These are phyloP conservation scores for Leptographium flavum DNA, from an alignment of 2,329 filamentous ascomycete genomes.

Conservation along the genomic window DNA sequence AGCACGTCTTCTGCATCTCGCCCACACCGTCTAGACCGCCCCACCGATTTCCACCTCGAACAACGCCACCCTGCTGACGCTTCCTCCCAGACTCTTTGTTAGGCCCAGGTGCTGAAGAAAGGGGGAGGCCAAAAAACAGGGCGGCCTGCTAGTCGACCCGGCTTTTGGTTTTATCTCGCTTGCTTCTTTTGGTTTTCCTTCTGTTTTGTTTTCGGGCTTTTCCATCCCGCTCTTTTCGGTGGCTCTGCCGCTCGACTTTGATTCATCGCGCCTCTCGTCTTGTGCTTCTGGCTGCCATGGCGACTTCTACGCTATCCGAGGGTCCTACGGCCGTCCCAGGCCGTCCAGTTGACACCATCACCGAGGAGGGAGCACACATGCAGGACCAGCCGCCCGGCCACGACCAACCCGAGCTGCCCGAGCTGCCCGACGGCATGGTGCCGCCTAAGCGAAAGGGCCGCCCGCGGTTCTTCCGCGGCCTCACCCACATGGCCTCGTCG, in stretches of 20 bases:
- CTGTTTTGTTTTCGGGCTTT: neutral
- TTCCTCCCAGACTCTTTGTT: neutral
- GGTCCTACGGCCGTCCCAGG: neutral
- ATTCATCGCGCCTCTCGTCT: neutral
- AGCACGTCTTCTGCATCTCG: neutral
- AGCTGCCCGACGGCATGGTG: constrained; percentile 5
- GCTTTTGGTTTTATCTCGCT: neutral
- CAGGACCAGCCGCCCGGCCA: neutral
- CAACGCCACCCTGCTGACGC: neutral
- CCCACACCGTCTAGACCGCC: neutral
- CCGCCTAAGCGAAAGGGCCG: constrained; percentile 32
- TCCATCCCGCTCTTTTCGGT: neutral
- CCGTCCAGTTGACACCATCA: neutral
- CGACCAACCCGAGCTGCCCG: too few species aligned
- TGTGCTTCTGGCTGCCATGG: neutral
- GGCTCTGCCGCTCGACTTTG: neutral
- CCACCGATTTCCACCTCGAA: neutral
- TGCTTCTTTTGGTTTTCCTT: neutral
- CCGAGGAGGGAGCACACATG: neutral
- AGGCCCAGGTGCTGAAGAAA: neutral
- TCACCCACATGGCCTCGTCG: constrained; percentile 73
- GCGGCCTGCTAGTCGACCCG: neutral
- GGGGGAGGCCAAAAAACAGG: neutral
- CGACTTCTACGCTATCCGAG: neutral
- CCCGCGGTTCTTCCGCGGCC: constrained; percentile 54